Evolutionary conservation across 345 rosid genomes (phyloP), one percentile per base, ranked within the genome.

Genomic region (Linum usitatissimum): DNA sequence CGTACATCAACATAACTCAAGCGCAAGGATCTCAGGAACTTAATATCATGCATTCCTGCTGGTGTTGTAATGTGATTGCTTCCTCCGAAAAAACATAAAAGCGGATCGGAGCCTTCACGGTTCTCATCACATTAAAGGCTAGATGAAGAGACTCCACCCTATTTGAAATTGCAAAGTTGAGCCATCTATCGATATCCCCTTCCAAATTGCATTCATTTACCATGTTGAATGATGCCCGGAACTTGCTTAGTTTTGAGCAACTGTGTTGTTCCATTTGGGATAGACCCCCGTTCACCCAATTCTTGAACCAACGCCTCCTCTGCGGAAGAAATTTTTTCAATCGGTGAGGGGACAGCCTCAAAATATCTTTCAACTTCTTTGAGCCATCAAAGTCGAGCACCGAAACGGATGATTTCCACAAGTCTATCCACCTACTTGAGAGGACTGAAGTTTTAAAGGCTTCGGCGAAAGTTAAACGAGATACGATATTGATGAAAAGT

Each of bases 361-460:
- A 31, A 31, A 3, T 31, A 6, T 6, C 36, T 31, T 6, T 2
- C 36, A 9, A 9, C 19, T 4, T 2, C 61, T 9, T 8, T 15
- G 31, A 36, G 39, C 3, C 48, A 57, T n/a, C 59, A 59, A 69
- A 63, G 13, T 49, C 51, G 36, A 69, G 36, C 2, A 39, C 59
- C 12, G 9, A 42, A 64, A 15, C 18, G 0, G 68, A 42, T 4
- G 34, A 69, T 48, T 49, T 54, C 73, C 73, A 69, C 40, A 63
- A 57, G 23, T 59, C 0, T 13, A 51, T 64, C 73, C 73, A 69
- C 36, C 64, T 69, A 18, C 49, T 21, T 0, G 68, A 63, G 20
- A 69, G 48, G 17, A 69, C 39, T 10, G 63, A 31, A 15, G 64
- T 64, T 58, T 42, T 34, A 57, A 58, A 53, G 48, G 68, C 73